Evolutionary conservation across 257 asterid species (phyloP).

Genomic region (Nicotiana noctiflora): DNA sequence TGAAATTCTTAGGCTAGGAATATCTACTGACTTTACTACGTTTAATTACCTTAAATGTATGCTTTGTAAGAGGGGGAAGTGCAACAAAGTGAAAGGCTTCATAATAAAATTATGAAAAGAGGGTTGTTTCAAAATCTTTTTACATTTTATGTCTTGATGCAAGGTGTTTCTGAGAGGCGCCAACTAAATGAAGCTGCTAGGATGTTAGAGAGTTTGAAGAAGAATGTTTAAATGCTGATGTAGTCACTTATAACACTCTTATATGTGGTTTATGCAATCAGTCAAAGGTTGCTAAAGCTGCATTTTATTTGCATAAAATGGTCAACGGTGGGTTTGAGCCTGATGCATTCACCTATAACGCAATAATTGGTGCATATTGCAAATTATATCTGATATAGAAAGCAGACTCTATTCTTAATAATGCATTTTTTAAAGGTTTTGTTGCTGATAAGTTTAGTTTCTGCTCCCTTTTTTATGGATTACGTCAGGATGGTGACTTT

Average conservation of each 20-base stretch:
- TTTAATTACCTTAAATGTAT: slow-evolving; percentile 65
- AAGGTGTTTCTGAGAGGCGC: slow-evolving; percentile 71
- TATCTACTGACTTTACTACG: slow-evolving; percentile 55
- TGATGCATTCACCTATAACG: slow-evolving; percentile 74
- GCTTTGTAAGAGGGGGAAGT: slow-evolving; percentile 72
- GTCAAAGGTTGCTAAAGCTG: slow-evolving; percentile 68
- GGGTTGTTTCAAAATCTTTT: slow-evolving; percentile 69
- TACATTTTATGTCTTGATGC: slow-evolving; percentile 72
- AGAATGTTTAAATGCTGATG: slow-evolving; percentile 60
- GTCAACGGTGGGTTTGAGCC: slow-evolving; percentile 65
- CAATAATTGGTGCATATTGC: slow-evolving; percentile 74
- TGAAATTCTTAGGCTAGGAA: slow-evolving; percentile 59
- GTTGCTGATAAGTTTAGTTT: slow-evolving; percentile 76
- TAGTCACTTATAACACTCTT: slow-evolving; percentile 76
- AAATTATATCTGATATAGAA: slow-evolving; percentile 52
- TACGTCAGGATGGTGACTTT: slow-evolving; percentile 63
- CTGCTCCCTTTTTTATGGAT: slow-evolving; percentile 61
- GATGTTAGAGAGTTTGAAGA: slow-evolving; percentile 42
- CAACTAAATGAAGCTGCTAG: slow-evolving; percentile 50
- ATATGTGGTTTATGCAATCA: slow-evolving; percentile 80
- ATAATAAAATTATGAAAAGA: slow-evolving; percentile 67
- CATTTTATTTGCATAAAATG: slow-evolving; percentile 66
- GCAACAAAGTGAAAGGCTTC: slow-evolving; percentile 60
- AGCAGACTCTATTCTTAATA: slow-evolving; percentile 54
- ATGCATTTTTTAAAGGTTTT: slow-evolving; percentile 71